Conservation (phyloP, 352 stramenopile species). For the Phytophthora sp. region DNA sequence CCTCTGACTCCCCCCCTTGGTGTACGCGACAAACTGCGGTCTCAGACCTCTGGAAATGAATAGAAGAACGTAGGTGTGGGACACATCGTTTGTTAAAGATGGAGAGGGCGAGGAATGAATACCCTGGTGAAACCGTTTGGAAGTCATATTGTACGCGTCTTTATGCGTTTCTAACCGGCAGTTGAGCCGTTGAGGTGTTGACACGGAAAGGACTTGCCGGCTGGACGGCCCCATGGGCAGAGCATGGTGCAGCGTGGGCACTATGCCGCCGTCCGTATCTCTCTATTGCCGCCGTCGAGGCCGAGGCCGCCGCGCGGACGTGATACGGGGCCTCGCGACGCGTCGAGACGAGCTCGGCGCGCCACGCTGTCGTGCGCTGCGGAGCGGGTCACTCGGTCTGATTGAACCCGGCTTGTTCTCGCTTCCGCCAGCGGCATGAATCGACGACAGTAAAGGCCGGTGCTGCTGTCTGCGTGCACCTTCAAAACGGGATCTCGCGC, state of each 20-base stretch:
- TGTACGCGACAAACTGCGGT: background rate
- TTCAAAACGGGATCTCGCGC: background rate
- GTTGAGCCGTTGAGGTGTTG: slow-evolving; percentile 15
- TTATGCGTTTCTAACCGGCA: slow-evolving; percentile 23
- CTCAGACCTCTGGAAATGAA: slow-evolving; percentile 1
- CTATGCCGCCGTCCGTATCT: slow-evolving; percentile 31
- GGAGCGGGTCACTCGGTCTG: background rate
- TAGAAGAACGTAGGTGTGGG: background rate
- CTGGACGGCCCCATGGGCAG: no score
- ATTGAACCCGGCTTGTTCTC: background rate
- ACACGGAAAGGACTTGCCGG: slow-evolving; percentile 18
- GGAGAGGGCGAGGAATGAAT: background rate
- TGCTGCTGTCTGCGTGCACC: background rate
- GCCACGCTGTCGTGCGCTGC: no score
- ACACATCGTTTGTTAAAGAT: background rate
- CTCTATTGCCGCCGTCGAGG: slow-evolving; percentile 4
- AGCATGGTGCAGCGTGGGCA: slow-evolving; percentile 12
- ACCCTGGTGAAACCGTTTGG: background rate
- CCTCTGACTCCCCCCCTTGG: slow-evolving; percentile 24
- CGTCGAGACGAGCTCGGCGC: slow-evolving; percentile 16
- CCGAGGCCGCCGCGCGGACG: background rate
- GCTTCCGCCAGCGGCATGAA: slow-evolving; percentile 1
- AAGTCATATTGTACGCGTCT: background rate
- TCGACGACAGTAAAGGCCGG: slow-evolving; percentile 5
- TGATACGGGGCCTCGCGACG: slow-evolving; percentile 13